Base-by-base conservation (phyloP, 2,329 filamentous ascomycete genomes). In the Ophiognomonia clavigignenti-juglandacearum region DNA sequence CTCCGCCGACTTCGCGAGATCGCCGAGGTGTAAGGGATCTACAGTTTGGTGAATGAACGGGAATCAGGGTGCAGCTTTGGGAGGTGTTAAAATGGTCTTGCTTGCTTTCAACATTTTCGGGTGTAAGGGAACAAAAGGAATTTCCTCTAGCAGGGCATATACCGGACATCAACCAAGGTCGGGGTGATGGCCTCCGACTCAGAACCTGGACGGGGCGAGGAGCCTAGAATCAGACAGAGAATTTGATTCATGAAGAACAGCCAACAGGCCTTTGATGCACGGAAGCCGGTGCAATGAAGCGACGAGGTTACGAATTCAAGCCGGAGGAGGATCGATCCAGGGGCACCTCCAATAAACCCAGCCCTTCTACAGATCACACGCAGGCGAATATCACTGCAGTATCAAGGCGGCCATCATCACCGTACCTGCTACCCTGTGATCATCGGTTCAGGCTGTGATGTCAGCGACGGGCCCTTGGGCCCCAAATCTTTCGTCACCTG, bases 1-100 rank as follows among this genome's bases (percentile, higher is more conserved):
- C 90, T 96, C 75, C 88, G 91, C 78, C 86, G 91, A 83, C 82
- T 96, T 78, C 86, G 91, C 72, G 91, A 96, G 78, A 95, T 96
- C 77, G 88, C 88, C 69, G 91, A 96, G 83, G 88, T 95, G 75
- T 92, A 88, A 78, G 70, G 63, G 64, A 59, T 19, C 20, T 10
- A 18, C 18, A 26, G 27, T 22, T n/a, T 22, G 27, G 31, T 19
- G 20, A 35, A 57, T 54, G 58, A 54, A 56, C 57, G 54, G 56
- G 43, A 41, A 6, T 26, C 6, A 26, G 36, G 38, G 22, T 44
- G 48, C 39, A 43, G 49, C 45, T 42, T 41, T 48, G 46, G 50
- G 47, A 41, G 50, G 50, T 52, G 50, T 52, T 52, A 39, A 42
- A 42, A 54, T 46, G 50, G 47, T 47, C 46, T 51, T 53, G 48